Evolutionary conservation across 345 rosid species (phyloP), one percentile per base, ranked within the genome.

Genomic region (Euclidium syriacum): DNA sequence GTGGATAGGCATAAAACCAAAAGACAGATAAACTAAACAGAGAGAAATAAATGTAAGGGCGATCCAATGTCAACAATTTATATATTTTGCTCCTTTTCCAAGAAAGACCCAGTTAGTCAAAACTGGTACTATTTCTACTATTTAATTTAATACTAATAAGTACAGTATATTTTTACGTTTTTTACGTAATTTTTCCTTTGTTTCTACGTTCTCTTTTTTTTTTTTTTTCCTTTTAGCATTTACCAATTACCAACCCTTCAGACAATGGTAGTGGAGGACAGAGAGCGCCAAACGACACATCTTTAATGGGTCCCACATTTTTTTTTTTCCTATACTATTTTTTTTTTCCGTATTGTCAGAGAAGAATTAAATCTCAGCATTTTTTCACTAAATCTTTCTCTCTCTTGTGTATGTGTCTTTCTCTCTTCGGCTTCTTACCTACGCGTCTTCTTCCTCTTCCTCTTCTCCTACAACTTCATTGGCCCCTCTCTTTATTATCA

Each of bases 261-360:
- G 50, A 52, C 42, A 52, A 53, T 33, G 10, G 50, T 41, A 61
- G 73, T 52, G 68, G 62, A 61, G 2, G 50, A 69, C 68, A 69
- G 74, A 52, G 62, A 61, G 50, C 19, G 25, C 56, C 73, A 69
- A 62, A n/a, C 58, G 74, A 53, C 74, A 70, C 57, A 68, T 29
- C 34, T 62, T 44, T 7, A 1, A 0, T 6, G 43, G 74, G 62
- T 52, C 73, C 73, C 54, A 33, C 54, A 1, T 12, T 29, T 29
- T 54, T 5, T 6, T 9, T 0, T 0, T 20, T 14, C 1, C 9
- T 34, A 6, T n/a, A 33, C 5, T 58, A 0, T 14, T 6, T 17
- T 9, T 5, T 22, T 0, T 17, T 4, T 40, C 0, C 1, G 5
- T 38, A 38, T 7, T 6, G n/a, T n/a, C n/a, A n/a, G n/a, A n/a